Conservation (phyloP, 2,329 filamentous ascomycete genomes). For the Periconia sp. region DNA sequence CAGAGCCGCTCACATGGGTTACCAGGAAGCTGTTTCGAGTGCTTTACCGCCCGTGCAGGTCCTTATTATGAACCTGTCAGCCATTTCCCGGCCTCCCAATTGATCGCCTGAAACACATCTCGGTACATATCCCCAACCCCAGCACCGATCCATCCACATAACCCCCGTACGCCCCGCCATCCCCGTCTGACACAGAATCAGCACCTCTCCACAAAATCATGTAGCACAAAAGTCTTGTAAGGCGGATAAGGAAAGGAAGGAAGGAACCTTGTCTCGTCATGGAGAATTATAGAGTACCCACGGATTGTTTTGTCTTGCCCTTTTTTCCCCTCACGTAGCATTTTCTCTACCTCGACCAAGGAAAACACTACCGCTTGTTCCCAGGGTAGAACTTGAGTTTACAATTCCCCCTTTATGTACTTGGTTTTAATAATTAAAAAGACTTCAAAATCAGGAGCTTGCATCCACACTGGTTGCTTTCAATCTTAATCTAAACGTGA, state of each 20-base stretch:
- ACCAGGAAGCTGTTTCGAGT: neutral
- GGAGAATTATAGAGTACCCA: neutral
- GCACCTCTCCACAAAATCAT: constrained; percentile 34
- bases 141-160: constrained; percentile 7
- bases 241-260: constrained; percentile 12
- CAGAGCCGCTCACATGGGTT: neutral
- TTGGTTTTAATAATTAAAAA: no score
- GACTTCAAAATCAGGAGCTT: no score
- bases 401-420: no score
- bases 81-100: neutral
- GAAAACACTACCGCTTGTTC: no score
- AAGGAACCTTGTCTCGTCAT: neutral
- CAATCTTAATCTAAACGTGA: no score
- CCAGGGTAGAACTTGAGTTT: no score
- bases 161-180: constrained; percentile 12
- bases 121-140: constrained; percentile 8
- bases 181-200: constrained; percentile 15
- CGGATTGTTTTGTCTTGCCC: neutral
- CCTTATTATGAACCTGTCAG: neutral
- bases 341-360: no score
- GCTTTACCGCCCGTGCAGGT: neutral
- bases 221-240: constrained; percentile 38
- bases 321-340: neutral
- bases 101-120: neutral
- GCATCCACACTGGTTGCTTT: no score